Evolutionary conservation across 1,139 yeast species (phyloP), one percentile per base, ranked within the genome.

Genomic region (Lodderomyces parapsilosis): DNA sequence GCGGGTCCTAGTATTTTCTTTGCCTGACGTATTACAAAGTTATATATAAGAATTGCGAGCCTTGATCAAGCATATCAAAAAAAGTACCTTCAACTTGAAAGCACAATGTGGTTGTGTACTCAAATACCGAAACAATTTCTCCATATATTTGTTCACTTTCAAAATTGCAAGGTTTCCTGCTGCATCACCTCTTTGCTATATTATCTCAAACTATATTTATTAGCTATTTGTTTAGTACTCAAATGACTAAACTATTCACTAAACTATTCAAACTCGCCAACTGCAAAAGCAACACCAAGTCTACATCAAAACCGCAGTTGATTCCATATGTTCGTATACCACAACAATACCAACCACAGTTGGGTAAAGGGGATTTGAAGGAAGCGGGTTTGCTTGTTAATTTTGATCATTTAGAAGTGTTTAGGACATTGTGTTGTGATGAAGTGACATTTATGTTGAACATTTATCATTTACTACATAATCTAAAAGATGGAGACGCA

Each of bases 251-350:
- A 15, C 15, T 30, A 15, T 30, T 30, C 19, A 15, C 19, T 30
- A 30, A 30, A 30, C 33, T 30, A 30, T 30, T 30, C 10, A 30
- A 17, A 19, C 33, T 30, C 10, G 14, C 33, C 10, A 14, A 15
- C 19, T 9, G 19, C 14, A 30, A 17, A 8, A 6, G 19, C 11
- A 15, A n/a, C 8, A 8, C 19, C 4, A 13, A 14, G 10, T 2
- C 19, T 5, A 9, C 10, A 18, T 15, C 14, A 6, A 30, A 15
- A 11, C 3, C 15, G 19, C 19, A 6, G 17, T 30, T 30, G 33
- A 15, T 30, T 9, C 19, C 32, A 28, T 38, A 27, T 20, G 9
- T 24, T n/a, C 38, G 28, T 20, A 43, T 43, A 6, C 44, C 43
- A 22, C 15, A 25, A 24, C 33, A 23, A 4, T 41, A 36, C 25